Conservation (phyloP, 495 filamentous ascomycete species). For the Apiosordaria backusii region DNA sequence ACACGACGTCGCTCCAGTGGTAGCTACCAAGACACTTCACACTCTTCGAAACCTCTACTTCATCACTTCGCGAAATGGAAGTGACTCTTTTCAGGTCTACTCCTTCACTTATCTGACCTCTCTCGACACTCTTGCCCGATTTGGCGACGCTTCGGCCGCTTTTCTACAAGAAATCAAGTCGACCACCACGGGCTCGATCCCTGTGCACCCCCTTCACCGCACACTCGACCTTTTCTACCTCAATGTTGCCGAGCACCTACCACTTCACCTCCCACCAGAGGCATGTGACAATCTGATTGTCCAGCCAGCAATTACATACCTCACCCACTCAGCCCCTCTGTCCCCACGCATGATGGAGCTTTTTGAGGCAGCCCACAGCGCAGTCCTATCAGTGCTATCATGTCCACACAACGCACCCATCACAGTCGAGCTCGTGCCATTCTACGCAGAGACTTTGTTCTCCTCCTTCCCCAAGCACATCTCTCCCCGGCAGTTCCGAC, state of each 20-base stretch:
- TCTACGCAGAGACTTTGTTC: conserved; percentile 84
- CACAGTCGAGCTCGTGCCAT: conserved; percentile 69
- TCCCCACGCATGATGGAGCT: conserved; percentile 57
- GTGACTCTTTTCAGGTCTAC: conserved; percentile 71
- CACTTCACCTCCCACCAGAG: conserved; percentile 59
- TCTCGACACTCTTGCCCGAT: conserved; percentile 80
- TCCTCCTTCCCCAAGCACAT: conserved; percentile 78
- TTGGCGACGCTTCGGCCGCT: conserved; percentile 62
- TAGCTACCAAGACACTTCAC: conserved; percentile 74
- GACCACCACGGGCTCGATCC: conserved; percentile 57
- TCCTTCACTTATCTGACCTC: conserved; percentile 81
- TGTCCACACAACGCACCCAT: conserved; percentile 71
- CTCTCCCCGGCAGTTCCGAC: conserved; percentile 83
- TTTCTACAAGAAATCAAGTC: conserved; percentile 66
- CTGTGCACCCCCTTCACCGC: conserved; percentile 69
- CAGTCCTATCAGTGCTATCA: conserved; percentile 77
- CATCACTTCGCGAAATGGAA: conserved; percentile 73
- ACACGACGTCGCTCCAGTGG: conserved; percentile 56
- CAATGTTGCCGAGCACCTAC: conserved; percentile 84
- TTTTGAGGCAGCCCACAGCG: conserved; percentile 89
- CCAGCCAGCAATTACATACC: conserved; percentile 70
- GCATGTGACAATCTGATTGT: conserved; percentile 72
- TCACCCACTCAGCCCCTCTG: conserved; percentile 51
- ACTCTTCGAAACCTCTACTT: conserved; percentile 84
- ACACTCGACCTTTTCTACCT: conserved; percentile 88